Evolutionary conservation across 139 green algal genomes (phyloP).

Genomic region (Asterochloris sp.): DNA sequence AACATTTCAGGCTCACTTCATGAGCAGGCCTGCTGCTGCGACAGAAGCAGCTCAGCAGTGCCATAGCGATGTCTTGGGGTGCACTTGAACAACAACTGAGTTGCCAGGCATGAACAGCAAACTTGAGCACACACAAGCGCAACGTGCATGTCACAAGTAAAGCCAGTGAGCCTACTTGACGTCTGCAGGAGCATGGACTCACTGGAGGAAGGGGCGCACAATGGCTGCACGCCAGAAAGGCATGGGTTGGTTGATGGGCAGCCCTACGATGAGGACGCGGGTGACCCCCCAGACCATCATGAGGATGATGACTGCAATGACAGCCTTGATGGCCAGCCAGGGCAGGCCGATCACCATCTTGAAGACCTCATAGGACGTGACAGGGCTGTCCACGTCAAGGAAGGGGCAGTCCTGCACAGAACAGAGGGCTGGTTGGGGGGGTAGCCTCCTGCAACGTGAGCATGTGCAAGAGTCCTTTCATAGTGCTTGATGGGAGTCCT

Average conservation of each 20-base stretch:
- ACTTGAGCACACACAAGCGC: no score
- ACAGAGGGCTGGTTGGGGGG: no score
- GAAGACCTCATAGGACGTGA: slow-evolving; percentile 38
- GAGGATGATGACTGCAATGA: slow-evolving; percentile 1
- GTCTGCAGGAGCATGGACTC: not conserved
- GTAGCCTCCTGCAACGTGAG: no score
- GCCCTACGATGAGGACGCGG: slow-evolving; percentile 22
- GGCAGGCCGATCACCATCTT: slow-evolving; percentile 37
- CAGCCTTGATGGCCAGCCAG: slow-evolving; percentile 21
- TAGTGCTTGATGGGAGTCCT: no score
- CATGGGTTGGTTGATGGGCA: slow-evolving; percentile 26
- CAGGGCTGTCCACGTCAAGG: slow-evolving; percentile 38
- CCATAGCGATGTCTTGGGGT: not conserved
- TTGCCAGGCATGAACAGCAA: not conserved
- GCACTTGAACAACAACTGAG: not conserved
- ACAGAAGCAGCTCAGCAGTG: not conserved
- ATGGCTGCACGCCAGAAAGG: not conserved
- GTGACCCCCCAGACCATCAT: slow-evolving; percentile 22
- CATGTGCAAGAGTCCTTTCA: no score
- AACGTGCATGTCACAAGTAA: not conserved
- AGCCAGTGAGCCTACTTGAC: no score
- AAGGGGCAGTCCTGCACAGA: slow-evolving; percentile 28
- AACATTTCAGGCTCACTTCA: no score
- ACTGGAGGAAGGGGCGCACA: slow-evolving; percentile 27
- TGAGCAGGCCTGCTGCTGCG: no score